Base-by-base conservation (phyloP, 257 asterid species). In the Nicotiana paniculata region DNA sequence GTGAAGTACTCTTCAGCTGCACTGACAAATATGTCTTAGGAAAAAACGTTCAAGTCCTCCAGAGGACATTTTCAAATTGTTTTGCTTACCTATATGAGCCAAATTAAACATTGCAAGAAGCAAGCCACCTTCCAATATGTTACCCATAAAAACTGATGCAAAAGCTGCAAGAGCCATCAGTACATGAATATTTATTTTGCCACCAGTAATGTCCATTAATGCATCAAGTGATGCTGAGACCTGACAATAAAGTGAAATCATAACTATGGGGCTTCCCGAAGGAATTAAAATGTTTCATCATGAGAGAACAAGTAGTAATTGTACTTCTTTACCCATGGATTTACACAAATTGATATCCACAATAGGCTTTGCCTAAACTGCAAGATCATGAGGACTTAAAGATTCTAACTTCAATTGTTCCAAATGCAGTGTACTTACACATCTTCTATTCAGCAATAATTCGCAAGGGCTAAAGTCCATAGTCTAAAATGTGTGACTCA, bases 121-220 rank as follows among this genome's bases (percentile, higher is more conserved):
- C 92, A 96, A 85, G 78, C 99, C 99, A 85, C 99, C 99, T 87
- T 96, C 99, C 90, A 94, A 88, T 58, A 90, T 81, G 55, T 96
- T 96, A 80, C 99, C 98, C 98, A 96, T 91, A 69, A 93, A 92
- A 84, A 94, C 92, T 1, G 99, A 94, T 3, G 99, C 99, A 84
- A 96, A 96, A 80, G 95, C 99, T 63, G 99, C 98, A 85, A 96
- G 90, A n/a, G 99, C 99, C 99, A 96, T 96, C 32, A 96, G 89
- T 70, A 94, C 99, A 67, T 96, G 99, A 83, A 96, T 96, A 84
- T 94, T 96, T 59, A 96, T 90, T 86, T 89, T 93, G 13, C 98
- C 98, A 67, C 94, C 99, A 62, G 88, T 85, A n/a, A 96, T 91
- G 79, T 96, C 98, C 88, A 93, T 33, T 28, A 87, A 86, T 69